Evolutionary conservation across 2,329 filamentous ascomycete genomes (phyloP), one percentile per base, ranked within the genome.

Genomic region (Neodidymelliopsis sp.): DNA sequence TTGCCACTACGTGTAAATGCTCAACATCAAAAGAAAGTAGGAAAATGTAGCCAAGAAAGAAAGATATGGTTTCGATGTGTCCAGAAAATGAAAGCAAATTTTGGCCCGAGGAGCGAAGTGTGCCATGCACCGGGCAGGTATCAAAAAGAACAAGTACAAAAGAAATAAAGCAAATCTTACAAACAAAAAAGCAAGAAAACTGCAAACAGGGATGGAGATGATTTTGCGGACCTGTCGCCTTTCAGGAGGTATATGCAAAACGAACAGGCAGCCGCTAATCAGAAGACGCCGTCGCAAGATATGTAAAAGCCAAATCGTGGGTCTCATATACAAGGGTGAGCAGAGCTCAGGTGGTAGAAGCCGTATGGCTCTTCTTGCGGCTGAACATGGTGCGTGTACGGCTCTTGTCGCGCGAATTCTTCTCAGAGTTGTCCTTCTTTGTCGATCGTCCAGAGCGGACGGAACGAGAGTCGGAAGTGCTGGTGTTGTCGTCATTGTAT

Each of bases 351-450:
- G 33, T 47, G 29, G 48, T 52, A 52, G 53, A 56, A 31, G 44
- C 38, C 12, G 63, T 65, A 35, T 61, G 45, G 56, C 68, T 73
- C 69, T 81, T 79, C 71, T 84, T 85, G 56, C 81, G 78, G 54
- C 86, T 81, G 72, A 93, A 93, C 63, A 93, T 86, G 53, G 83
- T 84, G 60, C 89, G 81, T 2, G 87, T 85, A 55, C 87, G 85
- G 20, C 88, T 91, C 75, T 92, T 93, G 74, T 88, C 89, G 53
- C 88, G 83, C 29, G 79, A 66, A 69, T 89, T 90, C 72, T 88
- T 89, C 37, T 71, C 65, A 9, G 66, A 62, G n/a, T 59, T 57
- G 36, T 70, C 68, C 38, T 73, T 74, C 48, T 69, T 73, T 6
- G 56, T 36, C 5, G 71, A 68, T 80, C 81, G 54, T 78, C 78